Conservation (phyloP, 305 asterid species). For the Solanum hybrid region DNA sequence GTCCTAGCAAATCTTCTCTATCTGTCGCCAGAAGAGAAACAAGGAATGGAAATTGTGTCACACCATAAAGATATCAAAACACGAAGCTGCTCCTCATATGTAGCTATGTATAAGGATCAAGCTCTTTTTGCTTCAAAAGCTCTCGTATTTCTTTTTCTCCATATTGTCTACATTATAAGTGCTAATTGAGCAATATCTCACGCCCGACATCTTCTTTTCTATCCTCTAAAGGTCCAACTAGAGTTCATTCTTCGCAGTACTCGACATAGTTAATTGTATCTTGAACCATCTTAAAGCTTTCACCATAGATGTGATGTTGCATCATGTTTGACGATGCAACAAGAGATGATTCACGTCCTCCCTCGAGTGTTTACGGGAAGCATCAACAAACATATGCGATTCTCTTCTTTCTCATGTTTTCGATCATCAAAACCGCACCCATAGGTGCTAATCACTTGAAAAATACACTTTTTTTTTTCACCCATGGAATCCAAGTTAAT, state of each 20-base stretch:
- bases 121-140: background rate
- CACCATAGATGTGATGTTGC: background rate
- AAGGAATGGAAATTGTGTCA: background rate
- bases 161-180: background rate
- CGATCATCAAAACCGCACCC: background rate
- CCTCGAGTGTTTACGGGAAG: background rate
- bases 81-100: background rate
- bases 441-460: background rate
- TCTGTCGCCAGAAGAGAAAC: background rate
- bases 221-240: background rate
- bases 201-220: background rate
- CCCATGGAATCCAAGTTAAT: background rate
- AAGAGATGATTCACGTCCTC: background rate
- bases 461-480: background rate
- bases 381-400: background rate
- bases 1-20: background rate
- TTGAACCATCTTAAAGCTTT: background rate
- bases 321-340: background rate
- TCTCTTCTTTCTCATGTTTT: background rate
- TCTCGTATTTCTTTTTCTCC: background rate
- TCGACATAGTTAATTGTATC: background rate
- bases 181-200: background rate
- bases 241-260: background rate
- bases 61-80: background rate
- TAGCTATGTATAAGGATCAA: background rate